Evolutionary conservation across 2,329 filamentous ascomycete species (phyloP).

Genomic region (Apiospora hydei): DNA sequence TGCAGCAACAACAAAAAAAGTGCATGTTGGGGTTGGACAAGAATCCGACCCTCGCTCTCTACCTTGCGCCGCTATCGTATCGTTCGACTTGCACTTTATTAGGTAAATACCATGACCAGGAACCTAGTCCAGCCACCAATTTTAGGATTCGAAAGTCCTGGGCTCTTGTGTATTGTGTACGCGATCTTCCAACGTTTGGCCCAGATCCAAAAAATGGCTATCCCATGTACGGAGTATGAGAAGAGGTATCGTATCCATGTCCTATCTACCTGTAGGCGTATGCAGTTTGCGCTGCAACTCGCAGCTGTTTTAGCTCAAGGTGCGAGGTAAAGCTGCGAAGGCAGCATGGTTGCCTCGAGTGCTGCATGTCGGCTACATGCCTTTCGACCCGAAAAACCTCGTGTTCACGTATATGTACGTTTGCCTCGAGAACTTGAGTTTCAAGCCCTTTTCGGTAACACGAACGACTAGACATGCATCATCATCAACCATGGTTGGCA

Average conservation of each 20-base stretch:
- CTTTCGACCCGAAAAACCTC: slow-evolving; percentile 3
- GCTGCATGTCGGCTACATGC: neutral
- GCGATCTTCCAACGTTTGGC: neutral
- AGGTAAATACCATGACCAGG: neutral
- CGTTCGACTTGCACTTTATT: slow-evolving; percentile 1
- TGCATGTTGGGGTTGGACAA: neutral
- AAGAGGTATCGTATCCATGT: neutral
- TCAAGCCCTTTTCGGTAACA: slow-evolving; percentile 10
- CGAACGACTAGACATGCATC: slow-evolving; percentile 15
- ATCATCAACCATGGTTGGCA: neutral
- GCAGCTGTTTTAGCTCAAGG: neutral
- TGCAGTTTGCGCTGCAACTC: neutral
- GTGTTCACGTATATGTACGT: neutral
- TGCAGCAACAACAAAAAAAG: neutral
- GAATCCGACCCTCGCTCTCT: neutral
- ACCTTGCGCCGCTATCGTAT: neutral
- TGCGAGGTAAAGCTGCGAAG: neutral
- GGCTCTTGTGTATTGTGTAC: neutral
- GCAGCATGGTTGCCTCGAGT: neutral
- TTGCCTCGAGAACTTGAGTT: neutral
- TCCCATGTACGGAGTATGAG: neutral
- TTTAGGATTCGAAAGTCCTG: slow-evolving; percentile 6
- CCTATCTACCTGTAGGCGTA: neutral
- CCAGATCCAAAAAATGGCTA: neutral
- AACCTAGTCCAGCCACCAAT: slow-evolving; percentile 15